Conservation (phyloP, 1,284 basidiomycete species). For the Cryptococcus sp. region DNA sequence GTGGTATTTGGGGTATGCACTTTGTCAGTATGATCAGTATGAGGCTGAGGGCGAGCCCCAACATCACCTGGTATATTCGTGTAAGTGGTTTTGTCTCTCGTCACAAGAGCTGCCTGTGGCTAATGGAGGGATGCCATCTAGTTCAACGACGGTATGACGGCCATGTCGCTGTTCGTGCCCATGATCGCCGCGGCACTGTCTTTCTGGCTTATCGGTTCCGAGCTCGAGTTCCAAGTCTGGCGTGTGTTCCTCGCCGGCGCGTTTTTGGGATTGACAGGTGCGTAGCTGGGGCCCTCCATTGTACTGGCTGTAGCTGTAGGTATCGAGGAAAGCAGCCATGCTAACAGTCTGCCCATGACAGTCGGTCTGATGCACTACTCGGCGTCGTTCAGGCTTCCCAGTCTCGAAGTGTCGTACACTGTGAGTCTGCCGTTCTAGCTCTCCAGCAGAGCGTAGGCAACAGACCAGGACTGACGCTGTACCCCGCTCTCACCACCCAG, state of each 20-base stretch:
- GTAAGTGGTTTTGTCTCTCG: conserved; percentile 25
- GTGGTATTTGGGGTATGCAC: conserved; percentile 61
- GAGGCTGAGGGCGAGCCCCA: conserved; percentile 44
- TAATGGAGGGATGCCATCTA: no score
- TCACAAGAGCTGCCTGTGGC: no score
- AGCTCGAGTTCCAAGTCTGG: conserved; percentile 47
- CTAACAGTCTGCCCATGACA: conserved; percentile 18
- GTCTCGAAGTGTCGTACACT: conserved; percentile 36
- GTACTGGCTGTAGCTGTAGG: background rate
- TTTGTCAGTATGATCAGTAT: conserved; percentile 54
- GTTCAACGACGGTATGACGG: conserved; percentile 53
- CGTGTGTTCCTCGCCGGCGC: conserved; percentile 58
- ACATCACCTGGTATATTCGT: conserved; percentile 49
- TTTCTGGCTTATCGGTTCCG: conserved; percentile 53
- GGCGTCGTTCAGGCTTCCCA: conserved; percentile 50
- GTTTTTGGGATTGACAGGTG: conserved; percentile 74
- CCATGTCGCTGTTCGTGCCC: conserved; percentile 53
- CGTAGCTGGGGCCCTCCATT: conserved; percentile 49
- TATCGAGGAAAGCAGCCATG: background rate
- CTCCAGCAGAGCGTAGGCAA: background rate
- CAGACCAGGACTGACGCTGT: background rate
- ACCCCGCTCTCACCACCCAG: conserved; percentile 3
- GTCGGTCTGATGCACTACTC: conserved; percentile 54
- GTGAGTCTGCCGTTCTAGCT: conserved; percentile 11
- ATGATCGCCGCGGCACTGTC: conserved; percentile 51